Evolutionary conservation across 257 asterid genomes (phyloP), one percentile per base, ranked within the genome.

Genomic region (Cordia subcordata): DNA sequence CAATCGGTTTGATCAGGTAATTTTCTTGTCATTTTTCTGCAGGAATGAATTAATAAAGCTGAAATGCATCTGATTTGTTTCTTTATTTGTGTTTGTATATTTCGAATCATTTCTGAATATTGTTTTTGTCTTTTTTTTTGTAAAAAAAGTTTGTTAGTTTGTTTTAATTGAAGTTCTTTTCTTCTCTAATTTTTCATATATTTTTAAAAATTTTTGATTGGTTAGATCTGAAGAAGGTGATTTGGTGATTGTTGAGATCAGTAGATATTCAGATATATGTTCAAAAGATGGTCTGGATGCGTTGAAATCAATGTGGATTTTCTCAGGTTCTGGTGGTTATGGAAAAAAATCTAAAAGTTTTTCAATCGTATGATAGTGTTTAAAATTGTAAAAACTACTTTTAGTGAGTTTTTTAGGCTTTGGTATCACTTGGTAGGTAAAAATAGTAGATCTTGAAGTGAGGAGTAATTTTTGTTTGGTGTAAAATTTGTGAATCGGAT

Each of bases 151-250:
- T 58, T 4, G 11, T 18, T 5, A 12, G 33, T 49, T 52, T 16
- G 10, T 0, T 16, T n/a, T 17, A 14, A 16, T 21, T 51, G 50
- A 4, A n/a, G n/a, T n/a, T 50, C 19, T 61, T 27, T 27, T 27
- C 6, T 27, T 27, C 6, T 27, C 6, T 27, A 27, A 27, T 1
- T 27, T 27, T 6, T 27, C 3, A 27, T 27, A 2, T 3, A 1
- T 42, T 42, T 42, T 42, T 42, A 4, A 3, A 3, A 2, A 42
- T 42, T 42, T 2, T 42, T 64, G 46, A 54, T 58, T 64, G 71
- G 50, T 68, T 84, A 88, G 99, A 92, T 92, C 99, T 86, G 96
- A 69, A 63, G 72, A 61, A 70, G 61, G 73, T 50, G 62, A 72
- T 62, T 69, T 50, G 68, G 60, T 73, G 64, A 53, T 64, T 68